phyloP scores from a whole-genome alignment of 2,329 filamentous ascomycete genomes.

The Pseudogymnoascus sp. region DNA sequence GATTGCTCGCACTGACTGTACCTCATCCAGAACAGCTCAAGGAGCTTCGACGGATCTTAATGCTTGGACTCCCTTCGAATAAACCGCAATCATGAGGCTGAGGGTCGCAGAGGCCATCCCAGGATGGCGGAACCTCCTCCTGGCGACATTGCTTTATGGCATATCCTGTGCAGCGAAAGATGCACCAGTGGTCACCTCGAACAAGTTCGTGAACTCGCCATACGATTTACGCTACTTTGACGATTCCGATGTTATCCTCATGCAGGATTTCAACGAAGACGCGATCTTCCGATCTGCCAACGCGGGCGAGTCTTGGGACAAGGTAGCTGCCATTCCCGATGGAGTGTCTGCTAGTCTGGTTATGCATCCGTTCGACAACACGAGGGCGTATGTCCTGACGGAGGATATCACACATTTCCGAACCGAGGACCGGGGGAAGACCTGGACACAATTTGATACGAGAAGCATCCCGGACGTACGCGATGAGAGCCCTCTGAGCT shows the following conservation, averaged over 20 bases:
- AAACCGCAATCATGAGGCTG: conserved; percentile 28
- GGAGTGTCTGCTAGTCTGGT: conserved; percentile 55
- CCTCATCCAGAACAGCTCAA: conserved; percentile 5
- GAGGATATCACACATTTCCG: conserved; percentile 65
- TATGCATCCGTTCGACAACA: conserved; percentile 70
- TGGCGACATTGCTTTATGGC: conserved; percentile 21
- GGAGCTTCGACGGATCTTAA: conserved; percentile 20
- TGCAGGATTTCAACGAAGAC: conserved; percentile 56
- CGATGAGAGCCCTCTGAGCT: conserved; percentile 48
- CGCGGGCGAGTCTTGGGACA: conserved; percentile 70
- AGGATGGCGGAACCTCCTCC: conserved; percentile 25
- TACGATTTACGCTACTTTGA: conserved; percentile 79
- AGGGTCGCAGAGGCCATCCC: conserved; percentile 16
- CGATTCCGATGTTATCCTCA: conserved; percentile 73
- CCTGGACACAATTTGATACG: conserved; percentile 68
- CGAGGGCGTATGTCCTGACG: conserved; percentile 75
- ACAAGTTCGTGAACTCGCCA: conserved; percentile 58
- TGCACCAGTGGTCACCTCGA: conserved; percentile 56
- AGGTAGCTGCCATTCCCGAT: conserved; percentile 55
- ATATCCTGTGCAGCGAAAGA: conserved; percentile 26
- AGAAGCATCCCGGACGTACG: conserved; percentile 47
- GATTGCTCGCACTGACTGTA: neutral
- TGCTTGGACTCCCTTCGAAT: conserved; percentile 20
- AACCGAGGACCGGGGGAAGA: conserved; percentile 73
- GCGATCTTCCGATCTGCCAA: conserved; percentile 71